Evolutionary conservation across 345 rosid species (phyloP), one percentile per base, ranked within the genome.

Genomic region (Arabidopsis arenosa): DNA sequence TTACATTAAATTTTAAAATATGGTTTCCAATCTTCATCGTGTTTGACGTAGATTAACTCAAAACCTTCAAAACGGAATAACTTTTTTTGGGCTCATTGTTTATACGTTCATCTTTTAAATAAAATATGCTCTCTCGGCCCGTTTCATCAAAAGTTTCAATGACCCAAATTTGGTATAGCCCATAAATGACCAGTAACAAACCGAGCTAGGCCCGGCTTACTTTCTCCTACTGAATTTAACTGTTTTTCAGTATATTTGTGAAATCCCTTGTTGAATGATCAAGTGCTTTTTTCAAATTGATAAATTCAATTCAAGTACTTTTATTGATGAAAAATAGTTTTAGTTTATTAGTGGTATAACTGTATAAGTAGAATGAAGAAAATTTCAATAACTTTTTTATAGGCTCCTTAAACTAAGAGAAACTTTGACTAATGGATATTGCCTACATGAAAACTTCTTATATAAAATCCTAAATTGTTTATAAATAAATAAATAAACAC

Each of bases 201-300:
- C 55, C 28, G n/a, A 72, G 68, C 54, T 41, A 51, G 63, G 41
- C 63, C 69, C 23, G 45, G 21, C 30, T 53, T 67, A 53, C 62
- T 53, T 54, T 53, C 33, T 23, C 33, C 28, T 40, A 54, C 37
- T 68, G 15, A 30, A 14, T 2, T 67, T 35, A 4, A 51, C 21
- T 67, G 13, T 65, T 66, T 49, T 18, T 49, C 33, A 49, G 13
- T 49, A 49, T 33, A 14, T 17, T n/a, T n/a, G 37, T 63, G 9
- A 43, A 14, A 63, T 9, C 5, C 8, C 39, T 63, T 43, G 54
- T 44, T 28, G 39, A 40, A 7, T 61, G 26, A 23, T 21, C 10
- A 39, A 18, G 28, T 23, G 3, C 5, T 61, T 21, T 7, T 39
- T 39, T 40, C 13, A 23, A 23, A 23, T 23, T 23, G 26, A 23